A percentile compares a stretch with the other conserved stretches of the same genome.
Conservation (phyloP, 768 basidiomycete genomes). For the Artomyces pyxidatus region DNA sequence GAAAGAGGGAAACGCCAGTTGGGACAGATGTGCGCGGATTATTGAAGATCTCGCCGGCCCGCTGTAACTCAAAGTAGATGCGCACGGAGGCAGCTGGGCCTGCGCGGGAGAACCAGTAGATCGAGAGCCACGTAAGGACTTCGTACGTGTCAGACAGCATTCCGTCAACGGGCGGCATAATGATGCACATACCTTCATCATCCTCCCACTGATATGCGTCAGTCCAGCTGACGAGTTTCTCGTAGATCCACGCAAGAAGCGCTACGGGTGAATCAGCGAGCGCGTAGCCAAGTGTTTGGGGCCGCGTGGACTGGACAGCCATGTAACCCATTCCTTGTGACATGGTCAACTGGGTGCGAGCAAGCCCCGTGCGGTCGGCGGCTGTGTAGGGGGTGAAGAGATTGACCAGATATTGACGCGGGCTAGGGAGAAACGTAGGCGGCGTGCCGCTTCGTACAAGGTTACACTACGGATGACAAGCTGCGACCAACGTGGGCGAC, state of each 20-base stretch:
- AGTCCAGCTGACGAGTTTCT: slow-evolving; percentile 19
- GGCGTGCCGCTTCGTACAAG: slow-evolving; percentile 16
- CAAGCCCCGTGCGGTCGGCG: slow-evolving; percentile 28
- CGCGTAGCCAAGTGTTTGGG: slow-evolving; percentile 35
- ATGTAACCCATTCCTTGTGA: slow-evolving; percentile 31
- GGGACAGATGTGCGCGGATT: slow-evolving; percentile 12
- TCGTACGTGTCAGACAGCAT: not conserved
- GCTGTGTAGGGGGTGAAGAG: slow-evolving; percentile 25
- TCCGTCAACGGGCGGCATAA: not conserved
- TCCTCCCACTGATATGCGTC: slow-evolving; percentile 46
- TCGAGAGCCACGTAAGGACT: slow-evolving; percentile 27
- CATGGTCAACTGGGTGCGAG: slow-evolving; percentile 23
- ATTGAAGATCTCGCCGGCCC: not conserved
- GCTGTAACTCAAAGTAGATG: slow-evolving; percentile 24
- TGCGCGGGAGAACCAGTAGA: slow-evolving; percentile 26
- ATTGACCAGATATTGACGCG: slow-evolving; percentile 22
- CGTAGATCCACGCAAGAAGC: slow-evolving; percentile 23
- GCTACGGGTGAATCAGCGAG: slow-evolving; percentile 48
- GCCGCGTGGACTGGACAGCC: slow-evolving; percentile 25
- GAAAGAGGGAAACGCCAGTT: slow-evolving; percentile 23
- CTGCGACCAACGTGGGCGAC: not conserved
- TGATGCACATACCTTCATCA: slow-evolving; percentile 33
- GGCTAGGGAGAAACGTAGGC: slow-evolving; percentile 19
- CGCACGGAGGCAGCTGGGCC: slow-evolving; percentile 22
- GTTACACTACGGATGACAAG: not conserved